These are phyloP conservation scores for Veloporphyrellus conicus DNA, from an alignment of 1,284 basidiomycete species.

Conservation along the genomic window DNA sequence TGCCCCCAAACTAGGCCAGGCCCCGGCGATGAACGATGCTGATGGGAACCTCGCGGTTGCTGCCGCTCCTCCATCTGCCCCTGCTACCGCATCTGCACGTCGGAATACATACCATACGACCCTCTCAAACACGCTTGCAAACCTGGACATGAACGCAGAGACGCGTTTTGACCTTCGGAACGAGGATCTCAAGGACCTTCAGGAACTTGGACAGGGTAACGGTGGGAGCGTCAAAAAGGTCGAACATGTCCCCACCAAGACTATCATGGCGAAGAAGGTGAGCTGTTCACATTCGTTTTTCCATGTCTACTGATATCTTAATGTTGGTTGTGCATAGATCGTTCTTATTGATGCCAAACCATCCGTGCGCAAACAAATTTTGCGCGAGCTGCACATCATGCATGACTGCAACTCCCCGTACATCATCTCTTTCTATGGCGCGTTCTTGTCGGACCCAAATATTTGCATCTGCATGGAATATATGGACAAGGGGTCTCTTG, in stretches of 20 bases:
- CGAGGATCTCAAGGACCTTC: constrained; percentile 79
- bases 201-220: constrained; percentile 94
- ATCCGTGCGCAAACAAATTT: constrained; percentile 94
- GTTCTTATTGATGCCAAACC: constrained; percentile 98
- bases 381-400: constrained; percentile 97
- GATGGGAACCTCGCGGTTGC: constrained; percentile 39
- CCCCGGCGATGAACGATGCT: constrained; percentile 37
- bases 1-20: constrained; percentile 44
- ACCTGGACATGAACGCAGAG: constrained; percentile 70
- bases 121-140: constrained; percentile 69
- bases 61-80: constrained; percentile 39
- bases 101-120: constrained; percentile 67
- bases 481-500: constrained; percentile 89
- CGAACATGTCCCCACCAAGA: constrained; percentile 85
- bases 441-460: constrained; percentile 93
- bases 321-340: constrained; percentile 53
- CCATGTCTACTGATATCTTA: not conserved
- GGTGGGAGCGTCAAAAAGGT: constrained; percentile 96
- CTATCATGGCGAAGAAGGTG: constrained; percentile 94
- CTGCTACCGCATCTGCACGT: constrained; percentile 40
- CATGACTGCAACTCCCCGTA: constrained; percentile 91
- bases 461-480: constrained; percentile 99
- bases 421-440: constrained; percentile 96
- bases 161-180: constrained; percentile 73
- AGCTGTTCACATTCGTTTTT: constrained; percentile 23